Percentiles rank a stretch among this genome's conserved stretches.
phyloP scores from a whole-genome alignment of 306 rosid genomes.

The Quercus aquifolioides region DNA sequence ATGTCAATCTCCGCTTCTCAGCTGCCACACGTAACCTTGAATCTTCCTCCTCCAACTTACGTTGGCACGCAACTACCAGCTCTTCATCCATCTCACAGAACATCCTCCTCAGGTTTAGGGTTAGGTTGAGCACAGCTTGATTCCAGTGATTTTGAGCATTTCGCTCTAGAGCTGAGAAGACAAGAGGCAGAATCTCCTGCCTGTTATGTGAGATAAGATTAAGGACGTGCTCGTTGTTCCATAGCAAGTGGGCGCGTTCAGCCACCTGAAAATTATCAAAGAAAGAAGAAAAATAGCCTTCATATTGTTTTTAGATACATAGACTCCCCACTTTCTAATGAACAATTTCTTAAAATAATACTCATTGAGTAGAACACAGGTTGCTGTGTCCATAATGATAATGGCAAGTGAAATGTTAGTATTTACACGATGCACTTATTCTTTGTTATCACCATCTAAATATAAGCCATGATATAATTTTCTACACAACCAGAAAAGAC shows the following conservation, averaged over 20 bases:
- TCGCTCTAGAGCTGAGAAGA: conserved; percentile 77
- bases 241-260: conserved; percentile 88
- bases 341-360: not conserved
- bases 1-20: conserved; percentile 72
- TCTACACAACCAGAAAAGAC: not conserved
- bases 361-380: not conserved
- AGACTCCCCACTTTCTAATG: not conserved
- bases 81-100: conserved; percentile 88
- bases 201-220: conserved; percentile 77
- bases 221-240: conserved; percentile 90
- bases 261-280: conserved; percentile 59
- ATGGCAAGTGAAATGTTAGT: not conserved
- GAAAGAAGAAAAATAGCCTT: not conserved
- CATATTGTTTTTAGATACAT: not conserved
- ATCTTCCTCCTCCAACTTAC: conserved; percentile 66
- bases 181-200: conserved; percentile 79
- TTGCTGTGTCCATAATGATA: not conserved
- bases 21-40: conserved; percentile 44
- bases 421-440: not conserved
- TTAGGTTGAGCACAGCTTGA: conserved; percentile 89
- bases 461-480: not conserved
- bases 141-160: conserved; percentile 89
- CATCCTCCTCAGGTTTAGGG: conserved; percentile 72
- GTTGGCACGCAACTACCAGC: conserved; percentile 71
- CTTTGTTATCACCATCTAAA: not conserved